Conservation (phyloP, 1,139 yeast genomes). For the Protomyces macrosporus region DNA sequence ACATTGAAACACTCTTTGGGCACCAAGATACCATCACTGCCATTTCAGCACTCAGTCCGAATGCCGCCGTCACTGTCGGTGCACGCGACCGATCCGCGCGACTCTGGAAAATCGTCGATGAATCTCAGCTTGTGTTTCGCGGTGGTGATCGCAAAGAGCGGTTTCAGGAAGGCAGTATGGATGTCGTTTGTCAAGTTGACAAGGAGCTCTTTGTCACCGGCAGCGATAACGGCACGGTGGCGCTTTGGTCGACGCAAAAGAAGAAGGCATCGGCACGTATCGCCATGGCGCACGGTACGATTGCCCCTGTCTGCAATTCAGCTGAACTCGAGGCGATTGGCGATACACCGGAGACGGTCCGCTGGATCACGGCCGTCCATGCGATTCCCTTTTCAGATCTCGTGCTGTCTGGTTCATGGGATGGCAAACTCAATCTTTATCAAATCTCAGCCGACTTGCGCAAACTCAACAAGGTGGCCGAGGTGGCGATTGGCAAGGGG, state of each 20-base stretch:
- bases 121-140: slow-evolving; percentile 84
- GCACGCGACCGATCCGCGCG: slow-evolving; percentile 90
- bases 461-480: slow-evolving; percentile 29
- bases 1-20: slow-evolving; percentile 84
- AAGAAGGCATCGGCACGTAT: slow-evolving; percentile 74
- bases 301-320: slow-evolving; percentile 56
- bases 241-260: slow-evolving; percentile 83
- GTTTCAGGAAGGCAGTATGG: slow-evolving; percentile 73
- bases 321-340: slow-evolving; percentile 49
- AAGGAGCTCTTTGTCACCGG: slow-evolving; percentile 92
- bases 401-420: slow-evolving; percentile 83
- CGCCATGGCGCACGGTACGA: slow-evolving; percentile 73
- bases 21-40: slow-evolving; percentile 88
- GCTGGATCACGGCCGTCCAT: slow-evolving; percentile 74
- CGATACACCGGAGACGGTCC: slow-evolving; percentile 68
- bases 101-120: slow-evolving; percentile 95
- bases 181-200: slow-evolving; percentile 84
- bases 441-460: slow-evolving; percentile 55
- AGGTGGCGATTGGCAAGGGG: slow-evolving; percentile 28
- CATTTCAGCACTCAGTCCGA: slow-evolving; percentile 71
- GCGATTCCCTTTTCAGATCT: slow-evolving; percentile 88
- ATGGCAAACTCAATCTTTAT: slow-evolving; percentile 75
- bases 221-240: slow-evolving; percentile 82
- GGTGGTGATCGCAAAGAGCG: slow-evolving; percentile 45
- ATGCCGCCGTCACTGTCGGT: slow-evolving; percentile 93